These are phyloP conservation scores for Lichtheimia ramosa DNA, from an alignment of 371 early-diverging fungal genomes.

Conservation along the genomic window DNA sequence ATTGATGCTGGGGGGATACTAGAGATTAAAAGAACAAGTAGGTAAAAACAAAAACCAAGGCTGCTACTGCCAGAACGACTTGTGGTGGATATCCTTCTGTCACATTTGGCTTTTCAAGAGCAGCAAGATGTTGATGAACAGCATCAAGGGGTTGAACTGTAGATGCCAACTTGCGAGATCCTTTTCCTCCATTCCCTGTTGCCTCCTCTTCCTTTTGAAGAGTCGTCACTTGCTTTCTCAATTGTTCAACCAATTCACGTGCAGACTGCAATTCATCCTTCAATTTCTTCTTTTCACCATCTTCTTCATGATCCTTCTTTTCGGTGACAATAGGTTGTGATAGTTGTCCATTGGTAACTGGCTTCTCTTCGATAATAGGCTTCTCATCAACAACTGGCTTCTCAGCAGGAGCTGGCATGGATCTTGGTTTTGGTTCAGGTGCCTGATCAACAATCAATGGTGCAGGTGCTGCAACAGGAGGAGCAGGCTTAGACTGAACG, in stretches of 20 bases:
- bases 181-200: slow-evolving; percentile 20
- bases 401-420: neutral
- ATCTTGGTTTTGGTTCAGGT: slow-evolving; percentile 13
- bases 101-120: slow-evolving; percentile 45
- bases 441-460: neutral
- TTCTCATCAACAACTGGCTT: neutral
- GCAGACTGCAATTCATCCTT: slow-evolving; percentile 21
- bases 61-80: slow-evolving; percentile 44
- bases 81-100: slow-evolving; percentile 54
- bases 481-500: neutral
- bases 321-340: neutral
- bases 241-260: slow-evolving; percentile 20
- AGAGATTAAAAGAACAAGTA: slow-evolving; percentile 48
- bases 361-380: neutral
- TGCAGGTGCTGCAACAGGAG: neutral
- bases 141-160: slow-evolving; percentile 47
- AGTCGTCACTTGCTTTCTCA: slow-evolving; percentile 25
- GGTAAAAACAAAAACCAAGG: slow-evolving; percentile 45
- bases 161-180: slow-evolving; percentile 25
- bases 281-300: slow-evolving; percentile 22
- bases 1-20: too few species aligned
- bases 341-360: neutral
- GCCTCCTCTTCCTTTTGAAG: slow-evolving; percentile 22
- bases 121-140: slow-evolving; percentile 57
- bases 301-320: neutral